phyloP scores from a whole-genome alignment of 2,329 filamentous ascomycete species.

The Phialemoniopsis sp. region DNA sequence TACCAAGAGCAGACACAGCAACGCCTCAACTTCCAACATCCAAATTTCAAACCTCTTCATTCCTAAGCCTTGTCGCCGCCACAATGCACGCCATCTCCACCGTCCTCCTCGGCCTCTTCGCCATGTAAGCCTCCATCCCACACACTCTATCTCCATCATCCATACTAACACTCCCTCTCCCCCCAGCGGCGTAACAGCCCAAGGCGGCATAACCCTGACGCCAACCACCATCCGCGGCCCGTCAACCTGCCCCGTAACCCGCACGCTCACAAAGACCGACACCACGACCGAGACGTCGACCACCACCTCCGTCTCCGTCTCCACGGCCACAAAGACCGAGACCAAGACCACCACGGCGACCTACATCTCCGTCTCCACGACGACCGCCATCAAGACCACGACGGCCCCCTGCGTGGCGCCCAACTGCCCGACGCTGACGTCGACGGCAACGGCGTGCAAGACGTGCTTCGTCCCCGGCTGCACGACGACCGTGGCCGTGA shows the following conservation, averaged over 20 bases:
- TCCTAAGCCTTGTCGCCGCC: too few species aligned
- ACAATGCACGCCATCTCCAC: too few species aligned
- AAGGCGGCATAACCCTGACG: constrained; percentile 2
- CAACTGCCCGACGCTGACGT: constrained; percentile 8
- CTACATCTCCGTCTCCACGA: constrained; percentile 1
- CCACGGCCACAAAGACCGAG: constrained; percentile 2
- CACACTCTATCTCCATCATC: too few species aligned
- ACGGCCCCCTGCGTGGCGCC: constrained; percentile 3
- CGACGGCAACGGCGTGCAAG: constrained; percentile 8
- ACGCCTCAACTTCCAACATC: too few species aligned
- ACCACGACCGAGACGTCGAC: neutral
- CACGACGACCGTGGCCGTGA: constrained; percentile 4
- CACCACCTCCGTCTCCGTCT: neutral
- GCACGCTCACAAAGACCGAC: neutral
- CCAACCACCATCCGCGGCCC: constrained; percentile 3
- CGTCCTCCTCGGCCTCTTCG: too few species aligned
- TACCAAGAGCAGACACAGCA: too few species aligned
- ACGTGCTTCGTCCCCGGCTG: constrained; percentile 9
- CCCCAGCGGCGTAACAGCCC: too few species aligned
- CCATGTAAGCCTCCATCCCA: too few species aligned
- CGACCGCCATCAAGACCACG: constrained; percentile 2
- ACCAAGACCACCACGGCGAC: neutral
- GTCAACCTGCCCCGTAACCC: neutral
- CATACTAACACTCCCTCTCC: neutral
- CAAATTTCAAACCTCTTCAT: too few species aligned